Conservation (phyloP, 2,329 filamentous ascomycete species). For the Nemania diffusa region DNA sequence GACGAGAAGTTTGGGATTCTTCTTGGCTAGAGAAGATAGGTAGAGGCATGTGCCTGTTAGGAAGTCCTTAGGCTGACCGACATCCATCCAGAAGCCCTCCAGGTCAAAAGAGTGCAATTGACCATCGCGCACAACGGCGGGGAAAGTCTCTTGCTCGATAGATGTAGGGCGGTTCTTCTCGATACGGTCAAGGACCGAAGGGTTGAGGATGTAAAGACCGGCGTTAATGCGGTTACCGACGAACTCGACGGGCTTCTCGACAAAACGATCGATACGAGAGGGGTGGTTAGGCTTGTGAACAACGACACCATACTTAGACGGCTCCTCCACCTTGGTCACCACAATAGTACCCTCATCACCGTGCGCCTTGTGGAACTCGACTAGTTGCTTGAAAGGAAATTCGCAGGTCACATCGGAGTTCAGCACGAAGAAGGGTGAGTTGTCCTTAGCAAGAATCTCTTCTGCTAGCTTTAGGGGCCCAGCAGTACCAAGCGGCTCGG, state of each 20-base stretch:
- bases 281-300: conserved; percentile 95
- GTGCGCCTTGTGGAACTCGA: conserved; percentile 90
- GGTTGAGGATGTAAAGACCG: conserved; percentile 98
- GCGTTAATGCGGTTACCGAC: conserved; percentile 99
- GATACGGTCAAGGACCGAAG: conserved; percentile 87
- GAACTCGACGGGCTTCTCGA: conserved; percentile 99
- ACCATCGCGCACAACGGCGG: conserved; percentile 87
- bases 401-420: conserved; percentile 99
- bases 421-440: conserved; percentile 95
- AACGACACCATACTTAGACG: conserved; percentile 97
- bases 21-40: conserved; percentile 91
- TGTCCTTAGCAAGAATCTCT: conserved; percentile 90
- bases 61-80: conserved; percentile 99
- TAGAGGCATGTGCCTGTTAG: conserved; percentile 95
- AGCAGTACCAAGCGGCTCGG: conserved; percentile 92
- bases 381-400: conserved; percentile 91
- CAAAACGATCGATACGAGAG: conserved; percentile 95
- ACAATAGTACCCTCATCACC: conserved; percentile 97
- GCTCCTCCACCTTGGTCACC: conserved; percentile 98
- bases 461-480: conserved; percentile 96
- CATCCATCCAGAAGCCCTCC: conserved; percentile 99
- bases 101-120: conserved; percentile 95
- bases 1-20: conserved; percentile 84
- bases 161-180: conserved; percentile 91
- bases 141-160: conserved; percentile 99